Evolutionary conservation across 495 filamentous ascomycete species (phyloP), one percentile per base, ranked within the genome.

Genomic region (Mycothermus thermophilus): DNA sequence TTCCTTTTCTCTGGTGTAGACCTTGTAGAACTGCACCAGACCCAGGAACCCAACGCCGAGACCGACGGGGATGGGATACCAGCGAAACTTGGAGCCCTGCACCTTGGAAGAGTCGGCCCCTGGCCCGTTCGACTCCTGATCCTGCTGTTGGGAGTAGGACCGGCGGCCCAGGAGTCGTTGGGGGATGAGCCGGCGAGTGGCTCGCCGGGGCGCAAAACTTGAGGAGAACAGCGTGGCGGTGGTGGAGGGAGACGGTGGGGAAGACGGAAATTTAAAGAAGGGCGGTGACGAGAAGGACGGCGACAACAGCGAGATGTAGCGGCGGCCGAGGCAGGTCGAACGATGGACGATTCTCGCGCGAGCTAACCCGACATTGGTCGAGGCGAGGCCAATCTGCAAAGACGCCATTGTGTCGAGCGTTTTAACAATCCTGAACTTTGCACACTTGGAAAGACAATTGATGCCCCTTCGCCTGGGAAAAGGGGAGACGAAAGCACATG

Each of bases 31-130:
- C 41, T 94, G 85, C 18, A 80, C 64, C 11, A 83, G 58, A 3
- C 88, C 92, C 8, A 97, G 64, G 30, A 94, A 83, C 25, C 71
- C 83, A 43, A 96, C 79, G 27, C 90, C 90, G 4, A 96, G 66
- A 7, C 78, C 83, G 23, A 93, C 72, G 14, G 90, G 92, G 50
- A 97, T 96, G n/a, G 83, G 83, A 59, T 87, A 80, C 90, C 90
- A 97, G 68, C 82, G 72, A 32, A 93, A 71, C 46, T 79, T 90
- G 19, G 82, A 92, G 40, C 78, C 50, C 35, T 50, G 31, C 71
- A 72, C 47, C n/a, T 53, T 55, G 21, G 57, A 55, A 12, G 52
- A 51, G n/a, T n/a, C n/a, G 43, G 62, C 59, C 31, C 50, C 50
- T 9, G 62, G 62, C 28, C 55, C 48, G 32, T 62, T 55, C 19